Evolutionary conservation across 805 yeast genomes (phyloP).

Genomic region (Tanozyma kutaoensis): DNA sequence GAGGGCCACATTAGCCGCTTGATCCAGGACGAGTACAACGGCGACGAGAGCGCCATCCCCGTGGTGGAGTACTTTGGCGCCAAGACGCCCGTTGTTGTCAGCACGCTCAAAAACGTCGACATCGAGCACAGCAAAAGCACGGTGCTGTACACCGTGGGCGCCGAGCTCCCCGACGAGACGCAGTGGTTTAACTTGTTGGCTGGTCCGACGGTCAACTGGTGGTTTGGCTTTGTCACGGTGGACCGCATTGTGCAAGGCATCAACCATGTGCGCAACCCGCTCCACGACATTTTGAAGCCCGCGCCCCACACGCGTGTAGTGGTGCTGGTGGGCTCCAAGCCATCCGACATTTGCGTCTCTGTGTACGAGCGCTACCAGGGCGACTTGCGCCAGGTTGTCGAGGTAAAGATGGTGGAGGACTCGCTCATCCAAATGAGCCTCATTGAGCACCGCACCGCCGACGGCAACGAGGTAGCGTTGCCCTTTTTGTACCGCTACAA

Average conservation of each 20-base stretch:
- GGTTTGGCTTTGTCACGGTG: constrained; percentile 77
- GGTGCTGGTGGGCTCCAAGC: constrained; percentile 44
- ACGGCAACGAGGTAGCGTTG: constrained; percentile 59
- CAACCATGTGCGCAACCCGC: constrained; percentile 68
- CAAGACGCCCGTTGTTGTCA: constrained; percentile 29
- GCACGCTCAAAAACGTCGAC: no score
- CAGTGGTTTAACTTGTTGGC: constrained; percentile 77
- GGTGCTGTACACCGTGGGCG: constrained; percentile 20
- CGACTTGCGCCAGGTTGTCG: constrained; percentile 50
- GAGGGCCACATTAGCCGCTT: constrained; percentile 73
- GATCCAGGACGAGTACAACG: constrained; percentile 55
- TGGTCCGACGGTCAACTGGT: constrained; percentile 72
- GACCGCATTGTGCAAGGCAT: constrained; percentile 76
- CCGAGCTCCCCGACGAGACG: constrained; percentile 10
- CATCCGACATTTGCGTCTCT: no score
- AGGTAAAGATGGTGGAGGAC: constrained; percentile 36
- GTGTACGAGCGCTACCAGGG: constrained; percentile 67
- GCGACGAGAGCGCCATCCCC: constrained; percentile 66
- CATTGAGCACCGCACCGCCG: constrained; percentile 82
- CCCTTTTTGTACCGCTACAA: constrained; percentile 67
- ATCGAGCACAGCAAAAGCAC: no score
- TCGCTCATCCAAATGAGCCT: constrained; percentile 54
- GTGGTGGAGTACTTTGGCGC: constrained; percentile 84
- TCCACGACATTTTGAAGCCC: constrained; percentile 72
- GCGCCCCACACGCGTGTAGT: constrained; percentile 39